Conservation (phyloP, 345 rosid genomes). For the Corymbia maculata region DNA sequence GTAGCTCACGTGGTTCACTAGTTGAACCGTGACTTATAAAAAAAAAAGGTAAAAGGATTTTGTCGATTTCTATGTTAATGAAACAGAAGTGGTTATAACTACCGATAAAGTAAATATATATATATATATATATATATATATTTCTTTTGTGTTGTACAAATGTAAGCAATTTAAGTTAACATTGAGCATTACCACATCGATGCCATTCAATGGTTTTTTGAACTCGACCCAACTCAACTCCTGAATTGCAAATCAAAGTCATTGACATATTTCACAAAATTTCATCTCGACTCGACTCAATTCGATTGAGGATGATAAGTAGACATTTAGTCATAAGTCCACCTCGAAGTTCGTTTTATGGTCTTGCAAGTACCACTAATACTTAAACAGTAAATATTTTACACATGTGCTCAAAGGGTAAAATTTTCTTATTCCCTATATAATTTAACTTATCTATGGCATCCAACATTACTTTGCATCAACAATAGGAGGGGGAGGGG, state of each 20-base stretch:
- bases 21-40: neutral
- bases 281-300: neutral
- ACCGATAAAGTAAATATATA: neutral
- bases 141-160: neutral
- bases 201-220: neutral
- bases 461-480: neutral
- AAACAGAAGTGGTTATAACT: neutral
- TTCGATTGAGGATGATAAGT: neutral
- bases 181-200: no score
- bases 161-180: neutral
- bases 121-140: no score
- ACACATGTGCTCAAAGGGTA: neutral
- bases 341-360: rapidly evolving
- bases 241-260: neutral
- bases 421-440: neutral
- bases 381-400: neutral
- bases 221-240: rapidly evolving
- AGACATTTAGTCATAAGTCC: rapidly evolving
- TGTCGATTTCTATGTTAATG: neutral
- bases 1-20: no score
- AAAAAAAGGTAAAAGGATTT: neutral
- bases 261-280: neutral
- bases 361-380: neutral
- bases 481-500: neutral
- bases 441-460: neutral